Evolutionary conservation across 2,329 filamentous ascomycete species (phyloP).

Genomic region (Seiridium unicorne): DNA sequence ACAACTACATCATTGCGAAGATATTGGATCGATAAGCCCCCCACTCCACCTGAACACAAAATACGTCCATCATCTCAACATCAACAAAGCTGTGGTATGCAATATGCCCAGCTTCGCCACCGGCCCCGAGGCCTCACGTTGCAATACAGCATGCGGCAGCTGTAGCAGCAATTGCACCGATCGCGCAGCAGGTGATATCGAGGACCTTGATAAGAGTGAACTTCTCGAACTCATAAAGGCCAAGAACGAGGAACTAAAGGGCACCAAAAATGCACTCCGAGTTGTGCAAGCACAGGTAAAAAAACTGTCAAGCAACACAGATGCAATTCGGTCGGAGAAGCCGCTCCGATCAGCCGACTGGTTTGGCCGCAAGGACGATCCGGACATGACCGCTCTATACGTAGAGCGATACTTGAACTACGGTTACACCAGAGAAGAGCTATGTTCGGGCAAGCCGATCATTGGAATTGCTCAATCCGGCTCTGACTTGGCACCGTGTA

Average conservation of each 20-base stretch:
- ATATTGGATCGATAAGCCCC: too few species aligned
- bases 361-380: conserved; percentile 41
- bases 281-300: conserved; percentile 14
- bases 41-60: too few species aligned
- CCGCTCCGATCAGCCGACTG: conserved; percentile 23
- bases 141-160: not conserved
- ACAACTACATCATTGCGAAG: too few species aligned
- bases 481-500: conserved; percentile 49
- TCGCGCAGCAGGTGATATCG: not conserved
- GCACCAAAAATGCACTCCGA: not conserved
- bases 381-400: conserved; percentile 44
- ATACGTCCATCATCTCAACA: too few species aligned
- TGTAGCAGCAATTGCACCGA: not conserved
- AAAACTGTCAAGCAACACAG: conserved; percentile 32
- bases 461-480: conserved; percentile 52
- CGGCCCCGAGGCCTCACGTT: not conserved
- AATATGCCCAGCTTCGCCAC: too few species aligned
- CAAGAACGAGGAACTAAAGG: not conserved
- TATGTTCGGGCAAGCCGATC: conserved; percentile 47
- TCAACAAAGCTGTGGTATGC: too few species aligned
- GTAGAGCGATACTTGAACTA: conserved; percentile 50
- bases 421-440: conserved; percentile 45
- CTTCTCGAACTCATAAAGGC: not conserved
- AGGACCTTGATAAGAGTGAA: not conserved
- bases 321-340: not conserved